Percentiles rank a stretch among this genome's conserved stretches.
Evolutionary conservation across 139 green algal species (phyloP).

Genomic region (Micractinium conductrix): DNA sequence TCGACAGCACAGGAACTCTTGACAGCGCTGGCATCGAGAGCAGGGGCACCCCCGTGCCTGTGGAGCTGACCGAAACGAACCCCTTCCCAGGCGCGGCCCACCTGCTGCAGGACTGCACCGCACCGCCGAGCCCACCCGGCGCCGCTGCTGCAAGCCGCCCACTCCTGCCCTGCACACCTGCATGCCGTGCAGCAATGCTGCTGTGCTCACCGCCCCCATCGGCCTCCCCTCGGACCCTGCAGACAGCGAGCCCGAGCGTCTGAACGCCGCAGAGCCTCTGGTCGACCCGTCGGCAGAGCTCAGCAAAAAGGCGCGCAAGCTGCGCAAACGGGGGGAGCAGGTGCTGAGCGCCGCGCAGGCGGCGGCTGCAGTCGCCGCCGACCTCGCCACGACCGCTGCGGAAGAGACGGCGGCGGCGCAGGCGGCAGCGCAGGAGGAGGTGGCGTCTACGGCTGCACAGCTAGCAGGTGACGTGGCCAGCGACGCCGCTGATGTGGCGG

Average conservation of each 20-base stretch:
- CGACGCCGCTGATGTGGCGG: not conserved
- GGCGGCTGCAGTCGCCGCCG: not conserved
- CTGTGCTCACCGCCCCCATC: too few species aligned
- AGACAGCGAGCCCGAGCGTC: not conserved
- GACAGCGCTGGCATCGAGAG: not conserved
- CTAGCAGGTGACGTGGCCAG: not conserved
- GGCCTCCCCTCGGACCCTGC: too few species aligned
- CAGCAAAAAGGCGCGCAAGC: not conserved
- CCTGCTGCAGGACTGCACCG: too few species aligned
- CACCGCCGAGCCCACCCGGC: too few species aligned
- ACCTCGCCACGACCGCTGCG: not conserved
- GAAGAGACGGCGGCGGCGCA: not conserved
- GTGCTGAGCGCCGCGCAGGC: not conserved
- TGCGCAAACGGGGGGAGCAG: not conserved
- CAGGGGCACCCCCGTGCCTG: not conserved
- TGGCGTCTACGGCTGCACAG: not conserved
- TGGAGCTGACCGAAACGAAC: not conserved
- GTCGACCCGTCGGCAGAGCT: not conserved
- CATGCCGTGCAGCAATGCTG: too few species aligned
- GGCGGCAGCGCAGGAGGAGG: not conserved
- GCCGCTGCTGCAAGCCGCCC: not conserved
- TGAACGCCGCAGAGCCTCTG: not conserved
- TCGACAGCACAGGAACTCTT: too few species aligned
- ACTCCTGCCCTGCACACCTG: not conserved
- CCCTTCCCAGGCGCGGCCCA: constrained; percentile 21